Base-by-base conservation (phyloP, 2,329 filamentous ascomycete genomes). In the Samsoniella hepiali region DNA sequence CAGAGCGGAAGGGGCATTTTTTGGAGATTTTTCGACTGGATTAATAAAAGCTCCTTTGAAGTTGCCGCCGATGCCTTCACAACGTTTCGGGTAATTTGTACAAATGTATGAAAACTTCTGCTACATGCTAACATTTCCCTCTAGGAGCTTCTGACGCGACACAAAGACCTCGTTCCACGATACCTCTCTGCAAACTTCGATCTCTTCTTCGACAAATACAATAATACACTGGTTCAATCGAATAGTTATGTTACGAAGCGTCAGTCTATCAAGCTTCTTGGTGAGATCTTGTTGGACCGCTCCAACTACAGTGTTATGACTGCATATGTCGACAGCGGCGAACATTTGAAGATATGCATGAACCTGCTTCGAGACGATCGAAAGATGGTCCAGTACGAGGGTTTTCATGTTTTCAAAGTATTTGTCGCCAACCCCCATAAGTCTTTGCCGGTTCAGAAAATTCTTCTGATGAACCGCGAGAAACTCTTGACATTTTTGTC, bases 231-330 rank as follows among this genome's bases (percentile, higher is more conserved):
- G 38, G 87, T 98, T 44, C 92, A 96, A 73, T 97, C 93, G 38
- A 91, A 93, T 73, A 96, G 91, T 73, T 99, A 99, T 73, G 95
- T 99, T 66, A 99, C 95, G 32, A 99, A 99, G 77, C 87, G 95
- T 57, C 95, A 99, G 78, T 97, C 93, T 17, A 98, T 98, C 78
- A 99, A 99, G 76, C 84, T 99, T 50, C 85, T 99, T 1, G 95
- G 95, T 60, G 95, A 99, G 78, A 92, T 99, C 55, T 80, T 99
- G 63, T 84, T 99, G 40, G 95, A 98, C 75, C 88, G 95, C 50
- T 92, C 94, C 67, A 98, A 99, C 77, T 99, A 99, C 80, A 92
- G 88, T 73, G 92, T 98, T 73, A 99, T 99, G 95, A 98, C 94
- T 63, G 88, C 90, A 66, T 99, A 98, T 74, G 95, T 99, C 64